Evolutionary conservation across 2,329 filamentous ascomycete species (phyloP).

Genomic region (Lanzia echinophila): DNA sequence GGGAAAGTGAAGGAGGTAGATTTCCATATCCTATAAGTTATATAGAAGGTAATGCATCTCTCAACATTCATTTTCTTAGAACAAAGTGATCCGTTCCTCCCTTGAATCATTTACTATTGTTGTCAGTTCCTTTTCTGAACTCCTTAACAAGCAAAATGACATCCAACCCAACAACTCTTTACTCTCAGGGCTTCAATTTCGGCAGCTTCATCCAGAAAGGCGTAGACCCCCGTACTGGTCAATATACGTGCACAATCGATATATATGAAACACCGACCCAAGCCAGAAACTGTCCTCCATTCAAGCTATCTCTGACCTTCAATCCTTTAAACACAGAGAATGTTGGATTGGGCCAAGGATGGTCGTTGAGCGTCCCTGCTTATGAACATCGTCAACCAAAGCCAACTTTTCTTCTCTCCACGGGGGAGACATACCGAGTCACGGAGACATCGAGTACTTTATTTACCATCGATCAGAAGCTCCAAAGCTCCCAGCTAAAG

Average conservation of each 20-base stretch:
- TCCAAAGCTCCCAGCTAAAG: neutral
- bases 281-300: constrained; percentile 5
- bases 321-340: constrained; percentile 1
- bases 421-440: neutral
- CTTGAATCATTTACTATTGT: neutral
- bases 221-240: constrained; percentile 2
- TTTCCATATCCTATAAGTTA: too few species aligned
- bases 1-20: too few species aligned
- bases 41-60: too few species aligned
- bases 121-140: neutral
- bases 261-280: constrained; percentile 1
- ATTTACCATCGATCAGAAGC: neutral
- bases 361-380: constrained; percentile 1
- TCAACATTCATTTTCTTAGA: neutral
- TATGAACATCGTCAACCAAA: constrained; percentile 5
- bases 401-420: neutral
- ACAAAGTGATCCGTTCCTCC: neutral
- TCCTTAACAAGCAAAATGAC: neutral
- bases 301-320: constrained; percentile 4
- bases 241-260: constrained; percentile 4
- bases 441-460: neutral
- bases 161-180: neutral
- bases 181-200: constrained; percentile 8
- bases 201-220: constrained; percentile 2
- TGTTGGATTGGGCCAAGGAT: neutral